Percentiles rank a stretch among this genome's conserved stretches.
Conservation (phyloP, 73 alveolate genomes). For the Effrenium voratum region DNA sequence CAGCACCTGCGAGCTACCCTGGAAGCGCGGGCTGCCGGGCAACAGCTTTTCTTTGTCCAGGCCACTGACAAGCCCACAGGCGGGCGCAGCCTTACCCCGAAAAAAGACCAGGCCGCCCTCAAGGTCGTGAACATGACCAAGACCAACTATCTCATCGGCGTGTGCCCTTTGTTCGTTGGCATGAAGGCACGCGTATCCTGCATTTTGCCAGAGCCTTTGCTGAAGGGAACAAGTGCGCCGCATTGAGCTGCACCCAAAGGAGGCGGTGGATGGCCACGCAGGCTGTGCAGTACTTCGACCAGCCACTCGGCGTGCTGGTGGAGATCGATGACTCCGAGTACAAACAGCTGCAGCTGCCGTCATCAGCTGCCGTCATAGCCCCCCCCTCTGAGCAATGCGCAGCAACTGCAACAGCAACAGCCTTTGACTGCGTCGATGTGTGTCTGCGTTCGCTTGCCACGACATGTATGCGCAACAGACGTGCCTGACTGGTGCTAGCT, state of each 20-base stretch:
- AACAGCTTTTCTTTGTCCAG: background rate
- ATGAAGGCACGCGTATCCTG: background rate
- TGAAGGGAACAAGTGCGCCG: background rate
- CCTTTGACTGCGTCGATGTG: too few relatives aligned
- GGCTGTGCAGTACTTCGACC: background rate
- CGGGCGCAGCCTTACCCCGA: background rate
- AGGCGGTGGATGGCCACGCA: background rate
- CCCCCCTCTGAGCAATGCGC: too few relatives aligned
- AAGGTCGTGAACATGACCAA: conserved; percentile 41
- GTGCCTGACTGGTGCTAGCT: too few relatives aligned
- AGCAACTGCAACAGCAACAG: too few relatives aligned
- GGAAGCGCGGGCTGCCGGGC: background rate
- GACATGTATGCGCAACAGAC: too few relatives aligned
- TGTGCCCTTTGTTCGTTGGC: conserved; percentile 9
- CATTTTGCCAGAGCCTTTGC: background rate
- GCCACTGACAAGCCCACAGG: conserved; percentile 1
- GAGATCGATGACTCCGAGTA: conserved; percentile 21
- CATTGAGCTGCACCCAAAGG: background rate
- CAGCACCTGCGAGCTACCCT: conserved; percentile 2
- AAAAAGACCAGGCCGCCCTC: background rate
- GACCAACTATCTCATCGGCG: conserved; percentile 12
- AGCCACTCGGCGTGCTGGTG: background rate
- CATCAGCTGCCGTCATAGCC: too few relatives aligned
- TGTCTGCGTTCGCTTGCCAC: too few relatives aligned
- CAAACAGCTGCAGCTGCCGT: too few relatives aligned